Conservation (phyloP, 306 rosid genomes). For the Senna siamea region DNA sequence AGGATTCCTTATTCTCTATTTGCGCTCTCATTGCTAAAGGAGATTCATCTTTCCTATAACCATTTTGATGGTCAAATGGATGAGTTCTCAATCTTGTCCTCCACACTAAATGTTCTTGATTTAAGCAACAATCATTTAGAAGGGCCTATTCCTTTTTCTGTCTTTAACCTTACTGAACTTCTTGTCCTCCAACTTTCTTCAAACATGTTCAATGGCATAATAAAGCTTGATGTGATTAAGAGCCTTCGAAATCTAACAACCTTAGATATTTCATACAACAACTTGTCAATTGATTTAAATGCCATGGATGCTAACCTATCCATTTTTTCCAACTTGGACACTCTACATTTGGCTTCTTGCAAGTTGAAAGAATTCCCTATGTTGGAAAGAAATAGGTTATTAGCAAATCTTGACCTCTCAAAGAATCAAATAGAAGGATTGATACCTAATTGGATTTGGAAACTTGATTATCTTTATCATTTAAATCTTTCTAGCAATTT, state of each 20-base stretch:
- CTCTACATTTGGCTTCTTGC: neutral
- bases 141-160: conserved; percentile 43
- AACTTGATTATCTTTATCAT: neutral
- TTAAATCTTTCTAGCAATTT: neutral
- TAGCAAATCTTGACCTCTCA: neutral
- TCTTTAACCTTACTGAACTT: conserved; percentile 35
- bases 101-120: conserved; percentile 39
- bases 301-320: neutral
- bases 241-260: neutral
- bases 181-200: conserved; percentile 35
- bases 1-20: conserved; percentile 19
- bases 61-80: conserved; percentile 28
- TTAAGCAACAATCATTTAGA: conserved; percentile 45
- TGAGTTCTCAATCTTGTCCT: conserved; percentile 10
- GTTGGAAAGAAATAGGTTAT: too few species aligned
- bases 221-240: neutral
- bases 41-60: conserved; percentile 10
- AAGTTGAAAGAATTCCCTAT: neutral
- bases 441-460: neutral
- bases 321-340: neutral
- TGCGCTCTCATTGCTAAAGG: neutral
- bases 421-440: neutral
- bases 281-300: too few species aligned
- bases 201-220: conserved; percentile 53
- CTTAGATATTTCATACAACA: neutral